Evolutionary conservation across 805 yeast species (phyloP), one percentile per base, ranked within the genome.

Genomic region (Tetrapisispora taiwanensis): DNA sequence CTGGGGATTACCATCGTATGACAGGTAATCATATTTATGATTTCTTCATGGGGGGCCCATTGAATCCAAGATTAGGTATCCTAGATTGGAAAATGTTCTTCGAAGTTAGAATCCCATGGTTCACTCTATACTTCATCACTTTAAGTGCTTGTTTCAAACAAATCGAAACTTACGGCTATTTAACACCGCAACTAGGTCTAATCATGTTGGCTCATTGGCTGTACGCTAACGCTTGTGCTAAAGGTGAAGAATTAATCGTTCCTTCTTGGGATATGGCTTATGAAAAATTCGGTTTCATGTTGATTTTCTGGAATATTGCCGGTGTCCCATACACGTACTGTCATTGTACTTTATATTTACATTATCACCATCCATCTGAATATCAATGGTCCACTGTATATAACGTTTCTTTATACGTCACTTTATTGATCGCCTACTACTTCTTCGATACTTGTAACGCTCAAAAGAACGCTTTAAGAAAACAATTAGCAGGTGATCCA

Each of bases 221-320:
- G 40, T 92, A 92, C 60, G 95, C 95, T 48, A 90, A 92, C 60
- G 96, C 97, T 3, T 90, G 97, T 67, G 81, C 95, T 46, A 92
- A 92, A 68, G 98, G 97, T 55, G 98, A 92, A 68, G 97, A 92
- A 64, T 72, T 90, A 56, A 92, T 92, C 62, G 95, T 89, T 50
- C 95, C 97, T 55, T 84, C 95, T 17, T 92, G 98, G 97, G 98
- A 92, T 66, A 90, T 92, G 97, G 96, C 95, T 28, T 92, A 92
- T 66, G 98, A 92, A 66, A 92, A 92, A 69, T 92, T 92, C 58
- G 98, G 98, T n/a, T 92, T 92, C 73, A 89, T 92, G 97, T 76
- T 92, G 52, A 79, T 89, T 55, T 92, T 92, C 74, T 92, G 98
- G 98, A 92, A 92, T 70, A 87, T 92, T 63, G 96, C 97, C 28